Evolutionary conservation across 2,329 filamentous ascomycete species (phyloP), one percentile per base, ranked within the genome.

Genomic region (Nemania bipapillata): DNA sequence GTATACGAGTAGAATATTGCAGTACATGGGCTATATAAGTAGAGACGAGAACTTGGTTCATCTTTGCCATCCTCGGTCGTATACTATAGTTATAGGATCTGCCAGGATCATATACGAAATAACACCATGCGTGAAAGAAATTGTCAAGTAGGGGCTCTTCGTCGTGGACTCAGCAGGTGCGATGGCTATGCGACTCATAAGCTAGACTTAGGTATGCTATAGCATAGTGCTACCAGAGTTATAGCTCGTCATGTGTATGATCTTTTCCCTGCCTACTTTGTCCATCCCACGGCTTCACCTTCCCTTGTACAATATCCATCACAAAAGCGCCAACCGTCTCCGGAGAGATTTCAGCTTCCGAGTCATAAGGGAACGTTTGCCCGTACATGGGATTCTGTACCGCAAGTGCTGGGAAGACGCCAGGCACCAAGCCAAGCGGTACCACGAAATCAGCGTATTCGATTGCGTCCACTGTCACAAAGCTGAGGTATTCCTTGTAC

Each of bases 401-500:
- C 1, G 82, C 79, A 9, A 86, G 68, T 0, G 79, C 81, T 7
- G 77, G 77, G 9, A 73, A 74, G 2, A 66, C 62, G 4, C 73
- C 76, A 0, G 66, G 56, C 6, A 69, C 56, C 45, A 84, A 70
- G 1, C 84, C 85, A 57, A 86, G 74, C 42, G 77, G 77, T 7
- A 72, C 66, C 1, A 79, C 73, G 74, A 85, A 82, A 26, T 85
- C 81, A 3, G 77, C 79, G 70, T 86, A 86, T 67, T 85, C 83
- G 32, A 72, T 65, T 0, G 78, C 76, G 65, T 86, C 83, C 1
- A 85, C 81, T 0, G 82, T 85, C 3, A 84, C 81, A 67, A 86
- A 86, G 63, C 75, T 77, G 12, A 86, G 78, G 64, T 84, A 86
- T 12, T 85, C 83, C 62, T 76, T 70, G 73, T 83, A 85, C 69